phyloP scores from a whole-genome alignment of 2,329 filamentous ascomycete genomes.

The Colletotrichum simmondsii region DNA sequence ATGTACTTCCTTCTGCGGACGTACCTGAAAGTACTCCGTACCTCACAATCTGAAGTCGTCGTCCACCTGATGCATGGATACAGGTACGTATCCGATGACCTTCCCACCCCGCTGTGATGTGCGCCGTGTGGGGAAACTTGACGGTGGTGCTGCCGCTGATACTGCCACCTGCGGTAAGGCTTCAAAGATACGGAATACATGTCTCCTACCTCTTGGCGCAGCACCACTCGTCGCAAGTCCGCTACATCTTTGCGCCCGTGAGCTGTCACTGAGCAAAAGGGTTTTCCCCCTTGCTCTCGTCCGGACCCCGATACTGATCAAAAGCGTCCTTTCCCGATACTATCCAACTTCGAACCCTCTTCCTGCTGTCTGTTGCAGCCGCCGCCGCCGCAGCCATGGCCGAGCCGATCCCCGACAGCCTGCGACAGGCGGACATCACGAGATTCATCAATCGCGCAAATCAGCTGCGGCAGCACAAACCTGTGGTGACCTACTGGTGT shows the following conservation, averaged over 20 bases:
- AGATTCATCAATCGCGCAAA: constrained; percentile 86
- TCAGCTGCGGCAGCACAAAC: constrained; percentile 86
- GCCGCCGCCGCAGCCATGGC: constrained; percentile 68
- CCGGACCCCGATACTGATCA: neutral
- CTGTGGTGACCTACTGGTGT: constrained; percentile 97
- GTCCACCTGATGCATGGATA: no score
- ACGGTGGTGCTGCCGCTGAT: neutral
- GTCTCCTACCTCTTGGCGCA: constrained; percentile 15
- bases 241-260: constrained; percentile 20
- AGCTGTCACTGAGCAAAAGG: neutral
- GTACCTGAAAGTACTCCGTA: neutral
- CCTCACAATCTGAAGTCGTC: no score
- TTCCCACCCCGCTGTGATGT: constrained; percentile 22
- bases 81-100: neutral
- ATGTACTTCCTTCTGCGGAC: neutral
- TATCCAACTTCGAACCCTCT: neutral
- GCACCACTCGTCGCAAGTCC: constrained; percentile 25
- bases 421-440: constrained; percentile 84
- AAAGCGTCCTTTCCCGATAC: neutral
- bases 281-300: neutral
- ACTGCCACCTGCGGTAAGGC: neutral
- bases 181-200: constrained; percentile 20
- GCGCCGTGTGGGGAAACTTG: constrained; percentile 12
- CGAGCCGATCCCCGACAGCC: constrained; percentile 72
- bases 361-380: neutral